phyloP scores from a whole-genome alignment of 2,329 filamentous ascomycete species.

The Penicillium sp. region DNA sequence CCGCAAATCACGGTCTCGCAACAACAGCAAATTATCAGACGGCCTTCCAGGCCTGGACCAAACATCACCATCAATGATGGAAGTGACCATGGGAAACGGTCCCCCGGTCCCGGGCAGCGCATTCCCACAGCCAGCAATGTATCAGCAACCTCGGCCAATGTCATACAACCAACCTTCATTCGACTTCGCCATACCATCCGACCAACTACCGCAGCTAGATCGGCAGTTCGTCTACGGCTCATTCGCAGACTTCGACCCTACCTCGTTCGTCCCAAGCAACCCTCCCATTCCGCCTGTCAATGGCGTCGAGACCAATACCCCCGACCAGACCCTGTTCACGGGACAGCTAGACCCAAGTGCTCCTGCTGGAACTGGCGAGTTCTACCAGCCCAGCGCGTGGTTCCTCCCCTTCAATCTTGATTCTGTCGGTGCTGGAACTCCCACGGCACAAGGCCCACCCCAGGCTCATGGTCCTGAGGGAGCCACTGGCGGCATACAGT shows the following conservation, averaged over 20 bases:
- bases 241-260: slow-evolving; percentile 56
- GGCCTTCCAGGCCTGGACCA: slow-evolving; percentile 25
- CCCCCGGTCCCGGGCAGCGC: slow-evolving; percentile 32
- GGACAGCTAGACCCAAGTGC: slow-evolving; percentile 36
- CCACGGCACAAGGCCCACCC: slow-evolving; percentile 10
- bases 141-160: slow-evolving; percentile 29
- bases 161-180: slow-evolving; percentile 34
- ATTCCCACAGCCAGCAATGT: slow-evolving; percentile 39
- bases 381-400: slow-evolving; percentile 63
- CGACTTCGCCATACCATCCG: slow-evolving; percentile 38
- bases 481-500: slow-evolving; percentile 2
- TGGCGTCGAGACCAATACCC: slow-evolving; percentile 20
- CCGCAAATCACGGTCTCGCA: slow-evolving; percentile 41
- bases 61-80: slow-evolving; percentile 28
- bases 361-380: slow-evolving; percentile 37
- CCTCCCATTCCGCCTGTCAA: slow-evolving; percentile 29
- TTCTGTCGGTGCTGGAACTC: slow-evolving; percentile 43
- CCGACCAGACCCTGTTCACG: slow-evolving; percentile 33
- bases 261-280: slow-evolving; percentile 32
- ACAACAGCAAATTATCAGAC: slow-evolving; percentile 28
- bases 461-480: slow-evolving; percentile 13
- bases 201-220: slow-evolving; percentile 64
- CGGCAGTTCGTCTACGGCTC: slow-evolving; percentile 72
- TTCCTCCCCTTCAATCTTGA: slow-evolving; percentile 93
- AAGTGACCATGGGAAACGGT: slow-evolving; percentile 30